A percentile compares a stretch with the other conserved stretches of the same genome.
Conservation (phyloP, 1,139 yeast genomes). For the Hyphopichia buzzinii region DNA sequence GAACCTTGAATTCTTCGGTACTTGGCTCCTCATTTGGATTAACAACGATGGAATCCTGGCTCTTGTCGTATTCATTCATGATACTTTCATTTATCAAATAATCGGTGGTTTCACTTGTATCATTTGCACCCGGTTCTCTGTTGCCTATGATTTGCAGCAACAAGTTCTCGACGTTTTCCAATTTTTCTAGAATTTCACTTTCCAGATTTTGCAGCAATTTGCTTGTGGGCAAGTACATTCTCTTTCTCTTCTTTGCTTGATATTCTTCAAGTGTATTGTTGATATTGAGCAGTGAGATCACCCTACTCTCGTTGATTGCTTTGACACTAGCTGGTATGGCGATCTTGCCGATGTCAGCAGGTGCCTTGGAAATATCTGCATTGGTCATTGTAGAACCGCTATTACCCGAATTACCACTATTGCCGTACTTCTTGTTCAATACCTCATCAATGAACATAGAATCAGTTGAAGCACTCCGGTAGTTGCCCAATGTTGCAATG, state of each 20-base stretch:
- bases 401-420: slow-evolving; percentile 4
- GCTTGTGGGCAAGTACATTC: neutral
- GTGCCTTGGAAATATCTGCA: slow-evolving; percentile 8
- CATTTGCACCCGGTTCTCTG: neutral
- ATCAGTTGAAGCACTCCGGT: slow-evolving; percentile 36
- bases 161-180: slow-evolving; percentile 8
- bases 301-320: slow-evolving; percentile 1
- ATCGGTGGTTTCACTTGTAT: neutral
- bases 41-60: neutral
- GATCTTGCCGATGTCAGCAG: slow-evolving; percentile 12
- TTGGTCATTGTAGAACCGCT: slow-evolving; percentile 4
- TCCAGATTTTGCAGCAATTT: slow-evolving; percentile 2
- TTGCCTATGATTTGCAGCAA: slow-evolving; percentile 4
- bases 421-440: slow-evolving; percentile 25
- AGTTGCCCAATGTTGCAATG: slow-evolving; percentile 28
- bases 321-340: slow-evolving; percentile 5
- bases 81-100: slow-evolving; percentile 1
- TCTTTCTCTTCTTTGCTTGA: neutral
- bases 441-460: slow-evolving; percentile 34
- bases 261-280: slow-evolving; percentile 1
- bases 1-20: neutral
- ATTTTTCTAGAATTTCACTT: slow-evolving; percentile 8
- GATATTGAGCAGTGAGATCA: slow-evolving; percentile 4
- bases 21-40: neutral
- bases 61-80: neutral